These are phyloP conservation scores for Fusarium zealandicum DNA, from an alignment of 2,329 filamentous ascomycete genomes.

Conservation along the genomic window DNA sequence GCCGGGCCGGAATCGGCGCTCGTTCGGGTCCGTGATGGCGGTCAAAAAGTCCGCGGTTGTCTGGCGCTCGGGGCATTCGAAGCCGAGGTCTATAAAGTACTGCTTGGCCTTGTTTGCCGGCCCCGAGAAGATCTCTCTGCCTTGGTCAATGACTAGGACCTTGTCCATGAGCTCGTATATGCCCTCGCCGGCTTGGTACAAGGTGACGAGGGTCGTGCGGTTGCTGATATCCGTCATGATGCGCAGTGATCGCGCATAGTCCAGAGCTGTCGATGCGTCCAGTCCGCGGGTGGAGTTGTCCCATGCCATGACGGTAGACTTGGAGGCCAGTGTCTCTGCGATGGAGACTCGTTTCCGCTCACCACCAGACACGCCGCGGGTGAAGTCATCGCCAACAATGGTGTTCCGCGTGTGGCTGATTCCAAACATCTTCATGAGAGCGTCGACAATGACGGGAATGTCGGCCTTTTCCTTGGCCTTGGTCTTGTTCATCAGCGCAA, in stretches of 20 bases:
- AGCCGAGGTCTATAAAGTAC: constrained; percentile 74
- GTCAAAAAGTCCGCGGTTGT: constrained; percentile 59
- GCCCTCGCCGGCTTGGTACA: constrained; percentile 54
- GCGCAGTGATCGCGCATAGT: constrained; percentile 74
- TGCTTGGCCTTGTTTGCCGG: constrained; percentile 64
- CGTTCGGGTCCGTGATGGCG: constrained; percentile 64
- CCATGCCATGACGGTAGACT: constrained; percentile 77
- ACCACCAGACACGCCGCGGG: constrained; percentile 78
- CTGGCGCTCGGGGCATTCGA: constrained; percentile 71
- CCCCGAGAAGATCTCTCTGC: constrained; percentile 72
- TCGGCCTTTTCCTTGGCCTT: constrained; percentile 68
- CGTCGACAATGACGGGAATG: constrained; percentile 73
- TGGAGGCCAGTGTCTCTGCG: constrained; percentile 77
- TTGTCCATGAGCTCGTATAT: constrained; percentile 72
- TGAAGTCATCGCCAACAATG: constrained; percentile 74
- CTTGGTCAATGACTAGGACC: constrained; percentile 77
- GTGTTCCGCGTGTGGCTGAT: constrained; percentile 79
- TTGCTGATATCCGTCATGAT: constrained; percentile 80
- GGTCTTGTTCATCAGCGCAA: constrained; percentile 78
- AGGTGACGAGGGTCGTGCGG: constrained; percentile 56
- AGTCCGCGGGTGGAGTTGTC: constrained; percentile 84
- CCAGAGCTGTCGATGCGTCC: constrained; percentile 79
- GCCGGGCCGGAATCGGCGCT: constrained; percentile 71
- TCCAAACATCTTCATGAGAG: constrained; percentile 78
- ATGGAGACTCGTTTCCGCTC: constrained; percentile 84